Base-by-base conservation (phyloP, 306 rosid genomes). In the Prunus dulcis region DNA sequence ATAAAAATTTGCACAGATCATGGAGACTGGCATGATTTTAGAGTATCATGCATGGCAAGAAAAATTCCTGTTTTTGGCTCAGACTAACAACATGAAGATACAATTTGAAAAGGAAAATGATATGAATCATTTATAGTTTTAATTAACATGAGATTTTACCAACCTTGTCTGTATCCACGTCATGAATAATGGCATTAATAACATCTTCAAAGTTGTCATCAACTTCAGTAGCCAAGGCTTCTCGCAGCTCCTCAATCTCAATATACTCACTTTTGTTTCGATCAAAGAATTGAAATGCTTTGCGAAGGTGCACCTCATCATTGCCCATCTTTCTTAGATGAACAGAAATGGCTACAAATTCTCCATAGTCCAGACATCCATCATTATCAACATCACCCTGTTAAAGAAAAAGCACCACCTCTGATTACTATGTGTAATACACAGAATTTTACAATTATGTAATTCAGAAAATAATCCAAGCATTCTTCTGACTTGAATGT, bases 121-220 rank as follows among this genome's bases (percentile, higher is more conserved):
- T 38, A 38, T 7, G 43, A 38, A 8, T 52, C 2, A 27, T 38
- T 55, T 14, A 12, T 3, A 32, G n/a, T 23, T 65, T n/a, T 46
- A 57, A 47, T 46, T 51, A 14, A 50, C 45, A 69, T 7, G 25
- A 52, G 63, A 46, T 11, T 17, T 27, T 12, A 71, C 92, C 43
- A 45, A 92, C 99, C 99, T 96, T 92, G 84, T 96, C 98, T 8
- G 98, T 88, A 84, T 96, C 99, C 72, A 96, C 99, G 2, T 96
- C 99, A 64, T 78, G 80, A 85, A 96, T 89, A 73, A 96, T 92
- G 75, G 93, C 97, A 67, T 73, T 81, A 12, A 89, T 72, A 69
- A 96, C 93, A 74, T 94, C 98, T 83, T 96, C 99, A 77, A 69
- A 64, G 80, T 80, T 79, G 47, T 82, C 68, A 34, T 87, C 96